Evolutionary conservation across 495 filamentous ascomycete genomes (phyloP).

Genomic region (Sabuloglossum arenarium): DNA sequence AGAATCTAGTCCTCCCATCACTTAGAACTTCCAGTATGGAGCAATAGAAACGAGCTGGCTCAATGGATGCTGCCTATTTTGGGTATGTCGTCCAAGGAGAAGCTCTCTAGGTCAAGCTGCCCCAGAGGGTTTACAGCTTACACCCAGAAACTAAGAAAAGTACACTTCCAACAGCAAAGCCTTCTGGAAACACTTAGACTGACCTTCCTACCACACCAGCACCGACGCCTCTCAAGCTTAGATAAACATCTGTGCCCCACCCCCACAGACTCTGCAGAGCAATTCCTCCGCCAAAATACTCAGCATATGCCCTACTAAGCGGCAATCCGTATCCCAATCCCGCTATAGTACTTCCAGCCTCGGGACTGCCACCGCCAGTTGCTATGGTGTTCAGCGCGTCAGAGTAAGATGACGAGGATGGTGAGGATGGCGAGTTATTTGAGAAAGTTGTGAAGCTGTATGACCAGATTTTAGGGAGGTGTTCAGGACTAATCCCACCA

Average conservation of each 20-base stretch:
- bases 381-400: neutral
- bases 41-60: no score
- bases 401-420: neutral
- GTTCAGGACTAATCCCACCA: slow-evolving; percentile 69
- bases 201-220: neutral
- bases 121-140: no score
- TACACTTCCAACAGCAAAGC: no score
- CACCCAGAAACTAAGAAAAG: no score
- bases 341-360: slow-evolving; percentile 54
- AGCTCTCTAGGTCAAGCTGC: no score
- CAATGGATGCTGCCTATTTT: no score
- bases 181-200: neutral
- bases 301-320: slow-evolving; percentile 80
- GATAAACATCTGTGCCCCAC: slow-evolving; percentile 76
- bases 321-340: slow-evolving; percentile 88
- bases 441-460: slow-evolving; percentile 92
- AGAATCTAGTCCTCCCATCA: no score
- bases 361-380: slow-evolving; percentile 31
- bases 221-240: slow-evolving; percentile 69
- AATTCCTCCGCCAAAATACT: slow-evolving; percentile 97
- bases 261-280: slow-evolving; percentile 84
- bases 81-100: no score
- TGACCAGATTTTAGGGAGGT: slow-evolving; percentile 75
- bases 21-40: no score
- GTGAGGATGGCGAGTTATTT: slow-evolving; percentile 27